Conservation (phyloP, 1,284 basidiomycete genomes). For the Phellopilus nigrolimitatus region DNA sequence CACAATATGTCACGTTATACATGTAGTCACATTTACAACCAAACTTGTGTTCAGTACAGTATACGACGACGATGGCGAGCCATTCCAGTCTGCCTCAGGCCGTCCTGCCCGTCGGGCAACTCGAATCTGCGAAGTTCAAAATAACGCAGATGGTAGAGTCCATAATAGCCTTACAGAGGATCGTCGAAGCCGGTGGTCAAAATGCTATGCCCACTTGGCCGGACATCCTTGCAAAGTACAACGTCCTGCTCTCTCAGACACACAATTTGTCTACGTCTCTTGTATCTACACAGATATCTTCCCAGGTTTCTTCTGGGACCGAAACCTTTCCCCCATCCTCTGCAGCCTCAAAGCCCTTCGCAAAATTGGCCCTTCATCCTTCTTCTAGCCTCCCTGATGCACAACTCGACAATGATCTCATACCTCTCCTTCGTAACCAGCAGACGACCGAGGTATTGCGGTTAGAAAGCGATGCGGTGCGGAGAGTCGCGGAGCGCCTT, state of each 20-base stretch:
- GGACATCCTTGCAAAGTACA: constrained; percentile 78
- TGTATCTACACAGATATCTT: constrained; percentile 34
- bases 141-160: constrained; percentile 72
- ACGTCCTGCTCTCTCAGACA: constrained; percentile 71
- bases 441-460: constrained; percentile 70
- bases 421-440: constrained; percentile 66
- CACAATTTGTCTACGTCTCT: constrained; percentile 65
- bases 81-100: constrained; percentile 16
- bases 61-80: not conserved
- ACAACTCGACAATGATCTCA: constrained; percentile 65
- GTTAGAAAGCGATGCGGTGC: constrained; percentile 63
- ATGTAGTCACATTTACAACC: not conserved
- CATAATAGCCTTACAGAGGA: constrained; percentile 56
- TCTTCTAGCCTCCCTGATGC: constrained; percentile 49
- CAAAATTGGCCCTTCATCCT: constrained; percentile 64
- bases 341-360: constrained; percentile 42
- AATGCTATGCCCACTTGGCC: constrained; percentile 69
- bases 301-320: constrained; percentile 17
- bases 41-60: too few relatives aligned
- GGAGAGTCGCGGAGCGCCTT: constrained; percentile 63
- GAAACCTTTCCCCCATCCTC: constrained; percentile 14
- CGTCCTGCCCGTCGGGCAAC: constrained; percentile 40
- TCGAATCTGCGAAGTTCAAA: constrained; percentile 72
- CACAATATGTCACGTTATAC: not conserved
- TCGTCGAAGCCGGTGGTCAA: constrained; percentile 53